These are phyloP conservation scores for Heliamphora pulchella DNA, from an alignment of 179 eudicot species.

Conservation along the genomic window DNA sequence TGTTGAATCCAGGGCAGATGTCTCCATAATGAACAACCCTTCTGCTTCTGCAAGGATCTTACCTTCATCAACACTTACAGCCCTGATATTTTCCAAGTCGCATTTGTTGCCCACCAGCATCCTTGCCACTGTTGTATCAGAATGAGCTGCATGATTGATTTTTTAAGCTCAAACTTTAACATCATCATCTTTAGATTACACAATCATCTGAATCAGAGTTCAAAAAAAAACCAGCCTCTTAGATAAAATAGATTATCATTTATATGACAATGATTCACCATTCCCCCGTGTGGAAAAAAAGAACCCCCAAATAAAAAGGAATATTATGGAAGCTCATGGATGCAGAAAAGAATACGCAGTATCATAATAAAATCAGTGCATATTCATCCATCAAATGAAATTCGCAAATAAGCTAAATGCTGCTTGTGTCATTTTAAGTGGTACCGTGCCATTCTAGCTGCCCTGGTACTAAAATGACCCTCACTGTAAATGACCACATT, in stretches of 20 bases:
- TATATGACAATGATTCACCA: background rate
- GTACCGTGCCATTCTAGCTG: too few relatives aligned
- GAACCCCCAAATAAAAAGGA: background rate
- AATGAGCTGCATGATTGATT: conserved; percentile 44
- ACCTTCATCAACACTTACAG: conserved; percentile 48
- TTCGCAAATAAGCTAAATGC: too few relatives aligned
- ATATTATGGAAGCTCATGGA: too few relatives aligned
- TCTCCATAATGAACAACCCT: conserved; percentile 62
- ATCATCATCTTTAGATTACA: background rate
- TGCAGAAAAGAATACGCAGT: background rate
- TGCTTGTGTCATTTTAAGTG: too few relatives aligned
- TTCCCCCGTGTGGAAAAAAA: too few relatives aligned
- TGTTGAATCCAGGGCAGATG: conserved; percentile 60
- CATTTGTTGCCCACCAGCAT: conserved; percentile 60
- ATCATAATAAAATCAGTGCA: too few relatives aligned
- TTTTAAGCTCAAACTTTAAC: background rate
- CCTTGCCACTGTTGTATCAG: conserved; percentile 55
- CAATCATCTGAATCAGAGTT: background rate
- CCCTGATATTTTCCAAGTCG: conserved; percentile 55
- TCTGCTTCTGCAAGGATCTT: conserved; percentile 57
- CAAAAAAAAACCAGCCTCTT: background rate
- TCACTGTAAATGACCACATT: too few relatives aligned
- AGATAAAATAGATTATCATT: background rate
- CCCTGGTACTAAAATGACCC: too few relatives aligned
- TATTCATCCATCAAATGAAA: too few relatives aligned